phyloP scores from a whole-genome alignment of 768 basidiomycete genomes.

The Roridomyces roridus region DNA sequence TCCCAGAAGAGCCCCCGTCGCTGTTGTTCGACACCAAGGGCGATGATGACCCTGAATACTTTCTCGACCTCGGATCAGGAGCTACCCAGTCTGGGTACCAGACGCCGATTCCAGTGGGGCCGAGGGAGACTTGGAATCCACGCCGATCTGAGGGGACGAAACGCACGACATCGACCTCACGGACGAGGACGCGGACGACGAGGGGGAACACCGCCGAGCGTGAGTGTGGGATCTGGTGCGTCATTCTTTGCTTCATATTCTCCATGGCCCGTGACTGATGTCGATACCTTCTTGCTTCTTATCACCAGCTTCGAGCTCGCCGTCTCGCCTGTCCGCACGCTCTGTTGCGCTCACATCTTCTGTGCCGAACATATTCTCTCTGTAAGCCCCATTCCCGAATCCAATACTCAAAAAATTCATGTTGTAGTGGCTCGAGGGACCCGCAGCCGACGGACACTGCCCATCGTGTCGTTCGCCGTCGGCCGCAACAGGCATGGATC shows the following conservation, averaged over 20 bases:
- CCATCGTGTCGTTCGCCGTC: neutral
- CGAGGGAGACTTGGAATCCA: too few relatives aligned
- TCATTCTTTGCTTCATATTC: neutral
- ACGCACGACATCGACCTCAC: neutral
- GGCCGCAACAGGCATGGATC: neutral
- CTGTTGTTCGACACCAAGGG: neutral
- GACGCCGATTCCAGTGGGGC: neutral
- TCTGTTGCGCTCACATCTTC: slow-evolving; percentile 10
- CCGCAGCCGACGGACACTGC: neutral
- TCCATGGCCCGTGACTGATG: neutral
- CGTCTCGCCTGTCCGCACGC: neutral
- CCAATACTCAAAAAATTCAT: too few relatives aligned
- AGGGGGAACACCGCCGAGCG: slow-evolving; percentile 1
- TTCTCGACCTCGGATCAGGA: slow-evolving; percentile 4
- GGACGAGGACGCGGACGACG: too few relatives aligned
- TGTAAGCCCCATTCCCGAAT: too few relatives aligned
- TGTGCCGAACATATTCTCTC: slow-evolving; percentile 8
- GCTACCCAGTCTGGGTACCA: neutral
- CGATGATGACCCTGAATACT: neutral
- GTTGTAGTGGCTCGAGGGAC: neutral
- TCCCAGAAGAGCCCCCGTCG: neutral
- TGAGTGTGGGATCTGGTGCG: slow-evolving; percentile 14
- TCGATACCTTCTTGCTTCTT: neutral
- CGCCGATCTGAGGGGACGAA: neutral
- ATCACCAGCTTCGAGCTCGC: slow-evolving; percentile 10